A percentile compares a stretch with the other conserved stretches of the same genome.
Evolutionary conservation across 2,329 filamentous ascomycete genomes (phyloP).

Genomic region (Fragosphaeria purpurea): DNA sequence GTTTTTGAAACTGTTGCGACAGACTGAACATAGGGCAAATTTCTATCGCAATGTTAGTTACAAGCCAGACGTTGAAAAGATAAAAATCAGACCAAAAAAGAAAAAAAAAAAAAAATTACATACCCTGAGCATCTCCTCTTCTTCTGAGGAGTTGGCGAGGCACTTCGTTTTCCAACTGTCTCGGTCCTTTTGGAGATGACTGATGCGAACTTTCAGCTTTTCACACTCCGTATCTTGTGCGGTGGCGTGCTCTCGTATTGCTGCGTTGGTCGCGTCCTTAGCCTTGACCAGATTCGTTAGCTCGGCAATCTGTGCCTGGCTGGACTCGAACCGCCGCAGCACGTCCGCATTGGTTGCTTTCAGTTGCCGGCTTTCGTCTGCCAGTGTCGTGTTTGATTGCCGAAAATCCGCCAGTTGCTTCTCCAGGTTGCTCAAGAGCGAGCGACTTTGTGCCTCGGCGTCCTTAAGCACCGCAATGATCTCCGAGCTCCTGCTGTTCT

Average conservation of each 20-base stretch:
- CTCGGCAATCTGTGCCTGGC: slow-evolving; percentile 67
- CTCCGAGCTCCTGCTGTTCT: slow-evolving; percentile 84
- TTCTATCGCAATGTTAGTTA: slow-evolving; percentile 38
- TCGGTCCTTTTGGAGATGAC: slow-evolving; percentile 70
- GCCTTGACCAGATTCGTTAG: slow-evolving; percentile 62
- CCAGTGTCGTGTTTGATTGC: slow-evolving; percentile 62
- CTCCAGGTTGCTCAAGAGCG: slow-evolving; percentile 72
- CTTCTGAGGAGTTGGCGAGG: slow-evolving; percentile 67
- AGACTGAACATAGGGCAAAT: slow-evolving; percentile 82
- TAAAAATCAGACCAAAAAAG: background rate
- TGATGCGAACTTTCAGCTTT: slow-evolving; percentile 65
- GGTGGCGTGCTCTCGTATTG: slow-evolving; percentile 46
- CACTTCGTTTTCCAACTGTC: slow-evolving; percentile 80
- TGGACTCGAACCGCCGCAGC: slow-evolving; percentile 56
- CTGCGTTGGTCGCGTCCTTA: slow-evolving; percentile 55
- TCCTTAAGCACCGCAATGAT: slow-evolving; percentile 93
- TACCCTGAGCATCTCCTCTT: slow-evolving; percentile 79
- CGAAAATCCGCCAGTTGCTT: slow-evolving; percentile 81
- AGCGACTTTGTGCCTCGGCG: slow-evolving; percentile 66
- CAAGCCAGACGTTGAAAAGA: background rate
- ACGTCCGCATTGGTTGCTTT: slow-evolving; percentile 65
- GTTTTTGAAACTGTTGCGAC: slow-evolving; percentile 88
- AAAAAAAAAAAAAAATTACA: slow-evolving; percentile 27
- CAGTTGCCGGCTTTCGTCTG: slow-evolving; percentile 62
- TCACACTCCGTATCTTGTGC: slow-evolving; percentile 67